phyloP scores from a whole-genome alignment of 1,284 basidiomycete species.

The Termitomyces sp. region DNA sequence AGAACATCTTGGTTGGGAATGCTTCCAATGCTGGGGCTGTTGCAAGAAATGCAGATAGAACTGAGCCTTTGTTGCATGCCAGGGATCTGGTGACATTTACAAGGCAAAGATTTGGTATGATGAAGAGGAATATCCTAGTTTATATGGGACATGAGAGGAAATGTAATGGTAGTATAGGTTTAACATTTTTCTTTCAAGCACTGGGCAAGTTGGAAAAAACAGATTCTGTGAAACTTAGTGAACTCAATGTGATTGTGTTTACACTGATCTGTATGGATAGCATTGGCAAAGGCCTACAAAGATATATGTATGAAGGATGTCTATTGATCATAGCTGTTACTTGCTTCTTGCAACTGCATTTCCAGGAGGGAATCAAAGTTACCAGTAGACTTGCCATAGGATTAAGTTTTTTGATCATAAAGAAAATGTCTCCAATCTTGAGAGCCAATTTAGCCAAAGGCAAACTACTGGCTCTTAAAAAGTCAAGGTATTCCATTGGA shows the following conservation, averaged over 20 bases:
- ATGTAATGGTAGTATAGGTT: conserved; percentile 2
- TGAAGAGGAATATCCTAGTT: conserved; percentile 2
- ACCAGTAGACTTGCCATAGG: conserved; percentile 3
- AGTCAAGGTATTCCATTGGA: too few relatives aligned
- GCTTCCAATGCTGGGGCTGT: neutral
- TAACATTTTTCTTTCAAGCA: neutral
- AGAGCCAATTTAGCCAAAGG: too few relatives aligned
- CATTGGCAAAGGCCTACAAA: neutral
- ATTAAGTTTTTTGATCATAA: neutral
- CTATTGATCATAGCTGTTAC: too few relatives aligned
- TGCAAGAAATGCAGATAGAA: neutral
- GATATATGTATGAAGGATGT: neutral
- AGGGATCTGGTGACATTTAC: neutral
- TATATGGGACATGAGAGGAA: conserved; percentile 4
- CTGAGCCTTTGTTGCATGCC: neutral
- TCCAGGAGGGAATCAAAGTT: conserved; percentile 2
- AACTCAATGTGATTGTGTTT: too few relatives aligned
- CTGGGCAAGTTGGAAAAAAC: conserved; percentile 2
- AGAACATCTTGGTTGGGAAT: neutral
- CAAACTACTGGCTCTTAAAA: too few relatives aligned
- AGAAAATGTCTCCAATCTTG: neutral
- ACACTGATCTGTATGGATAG: neutral
- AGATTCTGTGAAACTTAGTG: neutral
- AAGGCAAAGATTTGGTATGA: neutral
- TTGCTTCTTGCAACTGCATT: neutral